Percentiles rank a stretch among this genome's conserved stretches.
Evolutionary conservation across 345 rosid species (phyloP).

Genomic region (Diplotaxis tenuifolia): DNA sequence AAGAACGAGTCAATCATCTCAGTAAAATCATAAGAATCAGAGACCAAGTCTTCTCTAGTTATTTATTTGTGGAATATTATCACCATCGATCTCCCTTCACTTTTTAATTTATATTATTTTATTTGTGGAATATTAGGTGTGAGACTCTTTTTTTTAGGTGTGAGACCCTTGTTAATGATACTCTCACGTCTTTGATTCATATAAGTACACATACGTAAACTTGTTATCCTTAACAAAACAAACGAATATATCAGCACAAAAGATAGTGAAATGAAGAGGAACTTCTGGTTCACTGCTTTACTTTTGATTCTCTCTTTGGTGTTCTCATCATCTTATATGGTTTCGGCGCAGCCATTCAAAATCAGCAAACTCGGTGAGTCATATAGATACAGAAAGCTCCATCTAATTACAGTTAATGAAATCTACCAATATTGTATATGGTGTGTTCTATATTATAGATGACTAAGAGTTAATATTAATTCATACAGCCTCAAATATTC

Average conservation of each 20-base stretch:
- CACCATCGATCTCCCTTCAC: not conserved
- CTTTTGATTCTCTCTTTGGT: not conserved
- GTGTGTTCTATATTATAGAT: not conserved
- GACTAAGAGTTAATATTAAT: not conserved
- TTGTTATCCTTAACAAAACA: not conserved
- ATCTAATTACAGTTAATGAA: not conserved
- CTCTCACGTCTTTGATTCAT: conserved; percentile 4
- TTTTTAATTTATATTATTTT: not conserved
- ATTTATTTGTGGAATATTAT: too few relatives aligned
- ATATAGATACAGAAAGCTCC: not conserved
- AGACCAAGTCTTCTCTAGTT: not conserved
- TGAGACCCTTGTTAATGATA: not conserved
- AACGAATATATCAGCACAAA: not conserved
- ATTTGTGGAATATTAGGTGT: not conserved
- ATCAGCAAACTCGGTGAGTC: conserved; percentile 24
- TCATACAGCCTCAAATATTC: not conserved
- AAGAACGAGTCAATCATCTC: not conserved
- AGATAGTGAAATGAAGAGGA: not conserved
- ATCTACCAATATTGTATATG: not conserved
- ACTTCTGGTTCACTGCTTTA: not conserved
- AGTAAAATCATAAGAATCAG: not conserved
- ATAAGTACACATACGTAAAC: not conserved
- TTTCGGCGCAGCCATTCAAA: conserved; percentile 2
- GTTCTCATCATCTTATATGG: not conserved
- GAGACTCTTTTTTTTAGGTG: not conserved